A percentile compares a stretch with the other conserved stretches of the same genome.
These are phyloP conservation scores for Parietaria judaica DNA, from an alignment of 306 rosid species.

Conservation along the genomic window DNA sequence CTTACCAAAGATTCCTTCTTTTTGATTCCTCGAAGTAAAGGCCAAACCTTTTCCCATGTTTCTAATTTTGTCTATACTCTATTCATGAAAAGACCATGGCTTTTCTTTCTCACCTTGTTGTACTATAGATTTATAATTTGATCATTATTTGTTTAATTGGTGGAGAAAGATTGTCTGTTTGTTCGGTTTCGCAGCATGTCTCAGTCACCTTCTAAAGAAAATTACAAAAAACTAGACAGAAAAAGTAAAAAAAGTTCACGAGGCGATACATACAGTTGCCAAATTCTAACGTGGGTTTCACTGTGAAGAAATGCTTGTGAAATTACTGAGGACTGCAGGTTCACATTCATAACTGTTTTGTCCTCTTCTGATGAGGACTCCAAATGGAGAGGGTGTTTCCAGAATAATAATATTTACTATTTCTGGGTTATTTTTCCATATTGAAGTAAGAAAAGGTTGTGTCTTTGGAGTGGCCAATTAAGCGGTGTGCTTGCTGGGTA, in stretches of 20 bases:
- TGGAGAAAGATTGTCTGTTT: constrained; percentile 1
- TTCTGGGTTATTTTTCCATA: not conserved
- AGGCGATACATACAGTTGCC: not conserved
- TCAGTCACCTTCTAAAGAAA: constrained; percentile 2
- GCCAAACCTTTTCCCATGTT: too few species aligned
- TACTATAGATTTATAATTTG: not conserved
- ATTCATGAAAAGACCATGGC: too few species aligned
- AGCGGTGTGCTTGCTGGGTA: constrained; percentile 14
- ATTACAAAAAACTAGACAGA: not conserved
- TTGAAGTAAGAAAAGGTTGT: not conserved
- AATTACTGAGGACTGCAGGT: not conserved
- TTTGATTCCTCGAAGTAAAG: too few species aligned
- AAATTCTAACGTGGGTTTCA: not conserved
- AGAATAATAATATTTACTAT: not conserved
- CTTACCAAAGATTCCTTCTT: too few species aligned
- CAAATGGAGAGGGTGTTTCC: not conserved
- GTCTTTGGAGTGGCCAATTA: not conserved
- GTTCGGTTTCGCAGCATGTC: constrained; percentile 16
- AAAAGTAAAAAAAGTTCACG: not conserved
- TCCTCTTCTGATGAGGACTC: not conserved
- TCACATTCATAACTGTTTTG: not conserved
- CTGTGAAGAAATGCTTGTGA: not conserved
- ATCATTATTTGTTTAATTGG: not conserved
- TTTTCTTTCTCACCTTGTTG: not conserved
- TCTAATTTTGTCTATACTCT: too few species aligned